A percentile compares a stretch with the other conserved stretches of the same genome.
These are phyloP conservation scores for Aspergillus amoenus DNA, from an alignment of 2,329 filamentous ascomycete species.

Conservation along the genomic window DNA sequence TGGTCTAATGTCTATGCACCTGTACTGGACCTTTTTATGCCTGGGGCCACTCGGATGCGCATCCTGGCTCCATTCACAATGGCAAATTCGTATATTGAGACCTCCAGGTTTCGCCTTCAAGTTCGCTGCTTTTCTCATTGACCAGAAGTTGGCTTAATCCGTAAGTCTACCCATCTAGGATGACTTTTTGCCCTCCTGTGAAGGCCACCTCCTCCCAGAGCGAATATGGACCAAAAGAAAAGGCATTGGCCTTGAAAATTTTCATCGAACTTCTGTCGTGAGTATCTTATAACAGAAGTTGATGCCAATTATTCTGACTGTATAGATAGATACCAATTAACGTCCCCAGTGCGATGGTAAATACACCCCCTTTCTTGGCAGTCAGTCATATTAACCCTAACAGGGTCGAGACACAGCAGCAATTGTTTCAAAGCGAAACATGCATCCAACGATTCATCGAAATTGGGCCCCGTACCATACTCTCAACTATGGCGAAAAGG, in stretches of 20 bases:
- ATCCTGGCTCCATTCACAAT: not conserved
- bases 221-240: not conserved
- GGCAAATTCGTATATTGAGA: not conserved
- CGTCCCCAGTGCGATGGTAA: constrained; percentile 27
- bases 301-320: not conserved
- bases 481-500: constrained; percentile 40
- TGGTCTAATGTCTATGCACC: not conserved
- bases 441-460: constrained; percentile 37
- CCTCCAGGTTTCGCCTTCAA: not conserved
- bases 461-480: constrained; percentile 38
- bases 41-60: not conserved
- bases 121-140: not conserved
- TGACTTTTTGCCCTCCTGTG: constrained; percentile 2
- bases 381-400: not conserved
- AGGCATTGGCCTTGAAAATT: constrained; percentile 20
- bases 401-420: constrained; percentile 43
- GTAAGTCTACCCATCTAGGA: not conserved
- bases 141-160: not conserved
- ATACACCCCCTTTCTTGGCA: not conserved
- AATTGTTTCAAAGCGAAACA: constrained; percentile 25
- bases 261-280: constrained; percentile 33
- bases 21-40: not conserved
- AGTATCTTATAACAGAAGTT: constrained; percentile 4
- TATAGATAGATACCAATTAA: constrained; percentile 28
- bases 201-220: not conserved